Conservation (phyloP, 1,139 yeast species). For the Yamadazyma mexicana region DNA sequence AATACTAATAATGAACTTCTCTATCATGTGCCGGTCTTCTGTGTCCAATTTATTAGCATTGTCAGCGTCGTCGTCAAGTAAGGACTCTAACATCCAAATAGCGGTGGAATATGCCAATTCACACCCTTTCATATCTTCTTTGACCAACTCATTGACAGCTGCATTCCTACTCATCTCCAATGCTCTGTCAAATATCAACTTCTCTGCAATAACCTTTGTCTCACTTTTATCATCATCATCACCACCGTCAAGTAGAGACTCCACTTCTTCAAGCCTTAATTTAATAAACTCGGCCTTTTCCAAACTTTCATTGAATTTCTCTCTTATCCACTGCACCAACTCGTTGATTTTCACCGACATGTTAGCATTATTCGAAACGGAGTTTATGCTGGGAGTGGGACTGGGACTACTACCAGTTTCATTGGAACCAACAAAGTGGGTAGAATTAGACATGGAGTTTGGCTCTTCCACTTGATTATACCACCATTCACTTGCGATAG, state of each 20-base stretch:
- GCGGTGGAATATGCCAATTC: slow-evolving; percentile 89
- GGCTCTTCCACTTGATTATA: slow-evolving; percentile 35
- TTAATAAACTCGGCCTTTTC: slow-evolving; percentile 84
- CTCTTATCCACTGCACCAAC: slow-evolving; percentile 90
- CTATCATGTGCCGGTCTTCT: slow-evolving; percentile 74
- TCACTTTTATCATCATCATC: slow-evolving; percentile 5
- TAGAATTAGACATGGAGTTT: neutral
- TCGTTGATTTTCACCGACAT: slow-evolving; percentile 58
- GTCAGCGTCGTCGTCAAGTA: slow-evolving; percentile 57
- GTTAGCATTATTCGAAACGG: slow-evolving; percentile 7
- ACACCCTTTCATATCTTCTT: slow-evolving; percentile 75
- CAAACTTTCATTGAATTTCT: slow-evolving; percentile 81
- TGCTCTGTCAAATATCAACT: slow-evolving; percentile 87
- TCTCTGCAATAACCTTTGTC: slow-evolving; percentile 63
- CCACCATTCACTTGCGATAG: slow-evolving; percentile 89
- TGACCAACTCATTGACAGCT: slow-evolving; percentile 80
- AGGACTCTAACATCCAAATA: slow-evolving; percentile 91
- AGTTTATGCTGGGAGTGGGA: slow-evolving; percentile 10
- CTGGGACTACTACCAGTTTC: slow-evolving; percentile 5
- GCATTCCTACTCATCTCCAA: slow-evolving; percentile 90
- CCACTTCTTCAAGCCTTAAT: slow-evolving; percentile 54
- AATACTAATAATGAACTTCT: slow-evolving; percentile 72
- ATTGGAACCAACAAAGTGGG: neutral
- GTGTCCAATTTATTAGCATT: slow-evolving; percentile 47
- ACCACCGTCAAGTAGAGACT: slow-evolving; percentile 17